A percentile compares a stretch with the other conserved stretches of the same genome.
phyloP scores from a whole-genome alignment of 2,329 filamentous ascomycete species.

The Didymella sp. region DNA sequence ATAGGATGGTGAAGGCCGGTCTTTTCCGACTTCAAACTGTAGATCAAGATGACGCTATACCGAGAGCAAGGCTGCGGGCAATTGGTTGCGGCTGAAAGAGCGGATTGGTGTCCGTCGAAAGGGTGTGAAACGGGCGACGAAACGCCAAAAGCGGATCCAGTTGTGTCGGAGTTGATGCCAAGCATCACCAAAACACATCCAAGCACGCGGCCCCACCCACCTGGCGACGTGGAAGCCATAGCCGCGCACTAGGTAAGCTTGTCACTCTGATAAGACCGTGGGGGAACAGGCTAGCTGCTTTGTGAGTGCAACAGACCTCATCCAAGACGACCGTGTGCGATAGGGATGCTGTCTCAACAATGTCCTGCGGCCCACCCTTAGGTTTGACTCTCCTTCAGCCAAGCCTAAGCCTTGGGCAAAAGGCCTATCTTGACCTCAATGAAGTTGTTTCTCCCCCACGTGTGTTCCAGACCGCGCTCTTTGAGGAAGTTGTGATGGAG shows the following conservation, averaged over 20 bases:
- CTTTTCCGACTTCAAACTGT: slow-evolving; percentile 21
- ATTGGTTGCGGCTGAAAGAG: slow-evolving; percentile 39
- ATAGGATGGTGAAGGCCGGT: slow-evolving; percentile 23
- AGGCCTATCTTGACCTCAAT: slow-evolving; percentile 30
- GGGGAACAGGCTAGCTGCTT: slow-evolving; percentile 22
- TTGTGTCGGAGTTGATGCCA: slow-evolving; percentile 40
- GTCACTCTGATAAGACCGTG: slow-evolving; percentile 25
- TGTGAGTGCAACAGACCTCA: slow-evolving; percentile 24
- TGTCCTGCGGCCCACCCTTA: slow-evolving; percentile 28
- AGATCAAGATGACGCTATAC: slow-evolving; percentile 22
- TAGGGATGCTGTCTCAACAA: slow-evolving; percentile 28
- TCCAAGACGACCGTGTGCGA: slow-evolving; percentile 21
- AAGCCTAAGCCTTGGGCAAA: slow-evolving; percentile 35
- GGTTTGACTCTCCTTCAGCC: slow-evolving; percentile 30
- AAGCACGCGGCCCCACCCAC: slow-evolving; percentile 34
- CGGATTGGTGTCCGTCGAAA: slow-evolving; percentile 29
- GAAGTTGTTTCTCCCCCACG: slow-evolving; percentile 1
- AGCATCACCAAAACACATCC: slow-evolving; percentile 41
- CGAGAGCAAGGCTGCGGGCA: slow-evolving; percentile 31
- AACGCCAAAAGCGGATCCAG: slow-evolving; percentile 42
- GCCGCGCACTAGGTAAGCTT: slow-evolving; percentile 26
- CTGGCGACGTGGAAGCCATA: slow-evolving; percentile 34
- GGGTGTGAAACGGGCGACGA: slow-evolving; percentile 45
- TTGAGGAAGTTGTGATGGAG: slow-evolving; percentile 3
- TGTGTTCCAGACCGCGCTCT: slow-evolving; percentile 12